Evolutionary conservation across 768 basidiomycete species (phyloP).

Genomic region (Amanita rimosa): DNA sequence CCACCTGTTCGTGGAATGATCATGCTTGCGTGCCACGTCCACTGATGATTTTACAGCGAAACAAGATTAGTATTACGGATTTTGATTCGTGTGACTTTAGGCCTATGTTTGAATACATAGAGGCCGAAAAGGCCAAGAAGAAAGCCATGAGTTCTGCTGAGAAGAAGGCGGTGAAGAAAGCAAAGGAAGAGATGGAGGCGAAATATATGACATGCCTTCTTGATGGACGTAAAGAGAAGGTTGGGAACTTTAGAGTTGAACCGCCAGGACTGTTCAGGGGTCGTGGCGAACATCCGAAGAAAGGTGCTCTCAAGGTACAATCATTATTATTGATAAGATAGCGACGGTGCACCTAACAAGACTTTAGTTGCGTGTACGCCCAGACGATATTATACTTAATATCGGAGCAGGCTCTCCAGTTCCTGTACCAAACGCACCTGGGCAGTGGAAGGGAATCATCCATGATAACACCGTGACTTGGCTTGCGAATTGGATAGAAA

Average conservation of each 20-base stretch:
- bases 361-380: conserved; percentile 68
- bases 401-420: conserved; percentile 67
- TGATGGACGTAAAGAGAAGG: conserved; percentile 95
- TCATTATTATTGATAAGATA: conserved; percentile 1
- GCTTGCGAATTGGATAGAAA: conserved; percentile 99
- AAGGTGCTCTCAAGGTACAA: conserved; percentile 84
- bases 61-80: conserved; percentile 61
- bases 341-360: not conserved
- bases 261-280: conserved; percentile 98
- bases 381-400: conserved; percentile 95
- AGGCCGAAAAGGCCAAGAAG: conserved; percentile 87
- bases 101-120: conserved; percentile 89
- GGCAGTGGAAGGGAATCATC: conserved; percentile 78
- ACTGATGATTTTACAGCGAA: conserved; percentile 30
- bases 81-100: conserved; percentile 88
- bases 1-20: conserved; percentile 51
- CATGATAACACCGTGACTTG: conserved; percentile 98
- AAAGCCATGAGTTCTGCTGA: conserved; percentile 76
- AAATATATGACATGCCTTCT: conserved; percentile 81
- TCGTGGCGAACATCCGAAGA: conserved; percentile 97
- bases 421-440: conserved; percentile 86
- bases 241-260: conserved; percentile 97
- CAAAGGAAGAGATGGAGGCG: conserved; percentile 73
- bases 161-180: conserved; percentile 86
- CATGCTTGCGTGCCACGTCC: not conserved